Evolutionary conservation across 2,329 filamentous ascomycete species (phyloP), one percentile per base, ranked within the genome.

Genomic region (Esteya vermicola): DNA sequence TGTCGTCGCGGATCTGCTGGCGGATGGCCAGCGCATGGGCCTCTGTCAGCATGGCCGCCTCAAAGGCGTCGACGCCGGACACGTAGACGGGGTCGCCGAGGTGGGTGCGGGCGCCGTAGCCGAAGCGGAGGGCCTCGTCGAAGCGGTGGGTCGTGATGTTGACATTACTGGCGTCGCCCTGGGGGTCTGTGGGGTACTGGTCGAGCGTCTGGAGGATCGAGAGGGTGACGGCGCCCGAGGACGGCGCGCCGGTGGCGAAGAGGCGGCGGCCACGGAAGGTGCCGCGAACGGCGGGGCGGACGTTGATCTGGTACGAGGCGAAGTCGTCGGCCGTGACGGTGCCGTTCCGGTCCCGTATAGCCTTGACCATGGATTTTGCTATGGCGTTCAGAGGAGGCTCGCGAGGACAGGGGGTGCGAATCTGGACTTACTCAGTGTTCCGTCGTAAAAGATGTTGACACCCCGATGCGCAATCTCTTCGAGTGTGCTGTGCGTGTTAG

Each of bases 81-180:
- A 93, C 72, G 54, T 81, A 94, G 1, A 62, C 65, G 0, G 89
- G 91, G 55, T 96, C 91, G 5, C 86, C 89, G 0, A 96, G 70
- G 22, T 78, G 68, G n/a, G 76, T 69, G 42, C 86, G 77, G 50
- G 81, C 64, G 4, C 80, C 86, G 54, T 95, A 96, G 3, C 75
- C 86, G 56, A 93, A 96, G 19, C 85, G 74, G 63, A 94, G 85
- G 12, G 86, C 81, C 64, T 96, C 91, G 52, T 85, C 76, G 47
- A 94, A 70, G 13, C 83, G 75, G 58, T 96, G 91, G 1, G 79
- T 80, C 28, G 78, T 85, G 1, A 93, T 61, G 49, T 85, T 78
- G 18, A 58, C 57, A 33, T 72, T 61, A n/a, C n/a, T n/a, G 18
- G 38, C 34, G 14, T 33, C 38, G 9, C n/a, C 38, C 2, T 34